Evolutionary conservation across 2,329 filamentous ascomycete species (phyloP).

Genomic region (Aspergillaceae sp.): DNA sequence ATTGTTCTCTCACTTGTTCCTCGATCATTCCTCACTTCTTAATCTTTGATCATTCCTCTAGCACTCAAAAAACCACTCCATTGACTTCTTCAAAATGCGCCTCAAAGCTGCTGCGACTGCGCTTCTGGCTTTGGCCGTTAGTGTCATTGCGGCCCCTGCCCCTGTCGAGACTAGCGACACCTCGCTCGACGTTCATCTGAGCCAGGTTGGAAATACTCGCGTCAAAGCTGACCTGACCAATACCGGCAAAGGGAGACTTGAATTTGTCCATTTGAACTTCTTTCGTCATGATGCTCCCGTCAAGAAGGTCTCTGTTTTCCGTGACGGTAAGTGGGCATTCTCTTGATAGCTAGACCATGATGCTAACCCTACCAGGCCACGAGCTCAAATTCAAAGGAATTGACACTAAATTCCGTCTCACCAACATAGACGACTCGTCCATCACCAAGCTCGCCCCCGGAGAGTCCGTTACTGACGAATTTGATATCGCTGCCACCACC

Average conservation of each 20-base stretch:
- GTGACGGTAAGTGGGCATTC: slow-evolving; percentile 16
- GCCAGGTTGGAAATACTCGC: slow-evolving; percentile 21
- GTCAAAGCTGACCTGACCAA: slow-evolving; percentile 32
- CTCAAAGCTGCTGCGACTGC: slow-evolving; percentile 12
- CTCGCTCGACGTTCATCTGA: slow-evolving; percentile 25
- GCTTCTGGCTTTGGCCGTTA: slow-evolving; percentile 11
- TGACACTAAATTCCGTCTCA: slow-evolving; percentile 3
- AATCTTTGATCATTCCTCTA: too few species aligned
- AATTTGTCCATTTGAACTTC: slow-evolving; percentile 29
- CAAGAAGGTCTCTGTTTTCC: slow-evolving; percentile 27
- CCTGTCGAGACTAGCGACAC: slow-evolving; percentile 11
- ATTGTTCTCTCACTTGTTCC: too few species aligned
- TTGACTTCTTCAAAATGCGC: slow-evolving; percentile 11
- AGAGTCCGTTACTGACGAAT: slow-evolving; percentile 22
- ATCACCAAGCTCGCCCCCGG: slow-evolving; percentile 23
- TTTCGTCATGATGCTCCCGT: slow-evolving; percentile 27
- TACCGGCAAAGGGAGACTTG: slow-evolving; percentile 23
- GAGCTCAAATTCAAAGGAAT: slow-evolving; percentile 27
- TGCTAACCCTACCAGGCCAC: slow-evolving; percentile 13
- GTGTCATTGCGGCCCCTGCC: slow-evolving; percentile 12
- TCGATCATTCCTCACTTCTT: too few species aligned
- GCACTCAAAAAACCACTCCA: too few species aligned
- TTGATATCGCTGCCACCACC: slow-evolving; percentile 27
- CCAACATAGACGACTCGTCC: background rate
- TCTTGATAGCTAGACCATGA: background rate